Conservation (phyloP, 306 rosid genomes). For the Acmispon strigosus region DNA sequence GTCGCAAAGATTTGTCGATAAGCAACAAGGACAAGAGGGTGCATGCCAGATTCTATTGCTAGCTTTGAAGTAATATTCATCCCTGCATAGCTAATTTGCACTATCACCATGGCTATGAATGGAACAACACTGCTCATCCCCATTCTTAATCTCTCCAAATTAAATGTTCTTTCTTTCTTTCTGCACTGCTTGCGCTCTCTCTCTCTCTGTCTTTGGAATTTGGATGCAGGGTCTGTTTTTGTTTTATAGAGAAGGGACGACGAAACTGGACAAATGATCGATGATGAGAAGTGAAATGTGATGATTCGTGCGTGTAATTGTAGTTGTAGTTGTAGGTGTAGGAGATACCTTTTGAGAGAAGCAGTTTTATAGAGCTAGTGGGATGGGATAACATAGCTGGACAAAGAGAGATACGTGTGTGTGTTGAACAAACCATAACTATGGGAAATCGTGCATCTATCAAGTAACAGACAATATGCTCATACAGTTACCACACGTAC, state of each 20-base stretch:
- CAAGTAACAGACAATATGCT: neutral
- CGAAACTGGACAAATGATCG: neutral
- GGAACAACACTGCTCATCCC: constrained; percentile 34
- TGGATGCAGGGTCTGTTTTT: neutral
- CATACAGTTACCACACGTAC: no score
- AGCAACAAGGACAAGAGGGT: constrained; percentile 71
- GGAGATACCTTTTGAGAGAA: no score
- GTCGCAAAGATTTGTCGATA: constrained; percentile 80
- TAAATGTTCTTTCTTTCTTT: neutral
- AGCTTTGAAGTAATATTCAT: constrained; percentile 80
- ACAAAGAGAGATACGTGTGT: no score
- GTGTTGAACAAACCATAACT: neutral
- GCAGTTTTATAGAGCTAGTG: no score
- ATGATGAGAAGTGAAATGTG: neutral
- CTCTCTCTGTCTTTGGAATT: neutral
- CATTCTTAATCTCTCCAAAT: constrained; percentile 14
- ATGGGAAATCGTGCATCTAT: neutral
- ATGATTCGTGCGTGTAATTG: no score
- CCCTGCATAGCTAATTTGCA: constrained; percentile 53
- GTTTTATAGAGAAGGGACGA: neutral
- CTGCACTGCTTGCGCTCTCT: neutral
- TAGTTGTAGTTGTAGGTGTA: no score
- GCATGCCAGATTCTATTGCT: constrained; percentile 69
- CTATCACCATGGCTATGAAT: constrained; percentile 47
- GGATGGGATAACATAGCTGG: no score